A percentile compares a stretch with the other conserved stretches of the same genome.
Evolutionary conservation across 352 stramenopile genomes (phyloP).

Genomic region (Phytophthora vignae): DNA sequence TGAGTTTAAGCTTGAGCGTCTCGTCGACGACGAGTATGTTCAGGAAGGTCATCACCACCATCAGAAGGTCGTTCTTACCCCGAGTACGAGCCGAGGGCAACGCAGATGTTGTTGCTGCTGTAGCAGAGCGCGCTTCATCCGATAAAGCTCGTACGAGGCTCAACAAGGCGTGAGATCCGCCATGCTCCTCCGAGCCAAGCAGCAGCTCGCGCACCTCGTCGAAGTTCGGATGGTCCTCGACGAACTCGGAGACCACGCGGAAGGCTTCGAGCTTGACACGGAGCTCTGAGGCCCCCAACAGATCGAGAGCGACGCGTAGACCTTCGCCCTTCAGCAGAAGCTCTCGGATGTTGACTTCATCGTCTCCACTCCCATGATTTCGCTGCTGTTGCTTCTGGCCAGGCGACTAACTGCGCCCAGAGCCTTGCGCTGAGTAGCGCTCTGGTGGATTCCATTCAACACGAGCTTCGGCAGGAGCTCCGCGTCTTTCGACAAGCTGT

Average conservation of each 20-base stretch:
- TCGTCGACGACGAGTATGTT: constrained; percentile 63
- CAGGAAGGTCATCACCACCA: constrained; percentile 56
- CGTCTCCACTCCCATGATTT: not conserved
- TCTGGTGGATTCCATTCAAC: constrained; percentile 52
- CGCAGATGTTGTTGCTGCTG: constrained; percentile 12
- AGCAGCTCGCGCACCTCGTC: constrained; percentile 36
- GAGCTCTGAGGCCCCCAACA: constrained; percentile 49
- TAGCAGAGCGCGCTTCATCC: constrained; percentile 42
- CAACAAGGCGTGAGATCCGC: constrained; percentile 46
- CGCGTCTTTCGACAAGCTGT: constrained; percentile 65
- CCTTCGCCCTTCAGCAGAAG: constrained; percentile 50
- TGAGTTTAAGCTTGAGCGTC: constrained; percentile 56
- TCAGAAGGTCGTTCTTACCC: constrained; percentile 34
- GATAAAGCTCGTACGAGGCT: constrained; percentile 62
- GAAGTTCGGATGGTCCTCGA: constrained; percentile 48
- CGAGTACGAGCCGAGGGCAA: constrained; percentile 20
- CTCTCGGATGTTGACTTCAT: constrained; percentile 24
- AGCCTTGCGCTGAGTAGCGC: constrained; percentile 50
- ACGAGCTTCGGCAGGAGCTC: constrained; percentile 74
- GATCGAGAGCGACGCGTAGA: constrained; percentile 48
- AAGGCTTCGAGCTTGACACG: constrained; percentile 62
- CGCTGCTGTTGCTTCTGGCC: constrained; percentile 29
- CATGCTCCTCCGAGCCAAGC: constrained; percentile 37
- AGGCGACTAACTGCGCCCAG: constrained; percentile 53
- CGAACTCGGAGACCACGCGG: constrained; percentile 48